phyloP scores from a whole-genome alignment of 192 early-diverging fungal species.

The Irineochytrium annulatum region DNA sequence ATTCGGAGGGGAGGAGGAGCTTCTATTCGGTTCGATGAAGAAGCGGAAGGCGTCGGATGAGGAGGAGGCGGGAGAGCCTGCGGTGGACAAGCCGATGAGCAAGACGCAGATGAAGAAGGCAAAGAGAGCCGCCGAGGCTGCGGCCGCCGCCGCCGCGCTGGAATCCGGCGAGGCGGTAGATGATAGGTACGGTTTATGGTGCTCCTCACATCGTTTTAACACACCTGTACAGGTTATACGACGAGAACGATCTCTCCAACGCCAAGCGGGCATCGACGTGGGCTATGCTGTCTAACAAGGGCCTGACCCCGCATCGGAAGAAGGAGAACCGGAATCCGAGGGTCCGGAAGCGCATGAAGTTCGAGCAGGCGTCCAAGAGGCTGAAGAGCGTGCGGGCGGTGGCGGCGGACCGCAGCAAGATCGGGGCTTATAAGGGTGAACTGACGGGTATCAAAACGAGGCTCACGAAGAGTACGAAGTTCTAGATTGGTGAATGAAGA shows the following conservation, averaged over 20 bases:
- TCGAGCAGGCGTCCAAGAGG: conserved; percentile 87
- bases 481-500: too few species aligned
- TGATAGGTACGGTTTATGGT: neutral
- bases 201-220: neutral
- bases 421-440: conserved; percentile 83
- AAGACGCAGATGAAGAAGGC: conserved; percentile 20
- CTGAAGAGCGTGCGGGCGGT: conserved; percentile 73
- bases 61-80: conserved; percentile 13
- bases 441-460: conserved; percentile 88
- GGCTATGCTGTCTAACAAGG: conserved; percentile 94
- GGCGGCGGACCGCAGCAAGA: conserved; percentile 57
- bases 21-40: conserved; percentile 39
- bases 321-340: conserved; percentile 93
- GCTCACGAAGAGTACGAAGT: conserved; percentile 76
- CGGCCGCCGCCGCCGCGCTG: conserved; percentile 37
- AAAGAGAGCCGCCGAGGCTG: conserved; percentile 43
- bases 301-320: conserved; percentile 84
- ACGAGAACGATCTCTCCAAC: conserved; percentile 31
- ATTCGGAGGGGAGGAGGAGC: conserved; percentile 71
- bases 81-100: conserved; percentile 2
- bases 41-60: neutral
- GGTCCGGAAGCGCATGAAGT: conserved; percentile 87
- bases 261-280: conserved; percentile 78
- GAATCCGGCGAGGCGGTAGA: conserved; percentile 13
- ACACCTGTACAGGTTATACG: conserved; percentile 12